Base-by-base conservation (phyloP, 345 rosid genomes). In the Lumnitzera littorea region DNA sequence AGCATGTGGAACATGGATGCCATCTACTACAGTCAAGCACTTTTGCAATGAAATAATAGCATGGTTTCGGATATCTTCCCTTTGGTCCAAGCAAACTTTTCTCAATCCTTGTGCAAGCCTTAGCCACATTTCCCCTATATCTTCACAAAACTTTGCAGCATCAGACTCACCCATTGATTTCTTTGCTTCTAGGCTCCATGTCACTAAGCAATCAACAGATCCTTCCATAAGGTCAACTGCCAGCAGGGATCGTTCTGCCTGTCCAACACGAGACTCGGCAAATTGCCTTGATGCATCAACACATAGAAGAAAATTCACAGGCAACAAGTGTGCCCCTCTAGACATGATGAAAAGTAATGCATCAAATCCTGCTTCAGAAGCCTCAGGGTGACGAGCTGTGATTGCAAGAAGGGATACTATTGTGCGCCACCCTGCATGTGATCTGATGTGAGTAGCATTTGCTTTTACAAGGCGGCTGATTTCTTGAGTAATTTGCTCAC, bases 81-180 rank as follows among this genome's bases (percentile, higher is more conserved):
- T 84, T 78, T 88, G 99, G 78, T 90, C 99, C 82, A 94, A 83
- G 76, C 99, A 94, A 63, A 94, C 97, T 86, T 94, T 94, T 77
- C 97, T 75, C 67, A 94, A 58, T 62, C 87, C 97, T 70, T 94
- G 99, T 61, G 82, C 96, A 60, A 94, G 95, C 72, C 95, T 84
- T 70, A 94, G 74, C 99, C 99, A 94, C 92, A 91, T 88, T 62
- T 94, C 97, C 31, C 95, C 95, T 14, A 90, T 80, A 61, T 94
- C 97, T 74, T 81, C 88, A 4, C 72, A 76, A 80, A 78, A 66
- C 68, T 85, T 92, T 7, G 77, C 69, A n/a, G 79, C 76, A 62
- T 92, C 96, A 43, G 87, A 96, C 69, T 81, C 96, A 24, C 80
- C 74, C 83, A 84, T 80, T 59, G 83, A 77, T 73, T 86, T 89